Evolutionary conservation across 139 green algal species (phyloP).

Genomic region (Picochlorum sp.): DNA sequence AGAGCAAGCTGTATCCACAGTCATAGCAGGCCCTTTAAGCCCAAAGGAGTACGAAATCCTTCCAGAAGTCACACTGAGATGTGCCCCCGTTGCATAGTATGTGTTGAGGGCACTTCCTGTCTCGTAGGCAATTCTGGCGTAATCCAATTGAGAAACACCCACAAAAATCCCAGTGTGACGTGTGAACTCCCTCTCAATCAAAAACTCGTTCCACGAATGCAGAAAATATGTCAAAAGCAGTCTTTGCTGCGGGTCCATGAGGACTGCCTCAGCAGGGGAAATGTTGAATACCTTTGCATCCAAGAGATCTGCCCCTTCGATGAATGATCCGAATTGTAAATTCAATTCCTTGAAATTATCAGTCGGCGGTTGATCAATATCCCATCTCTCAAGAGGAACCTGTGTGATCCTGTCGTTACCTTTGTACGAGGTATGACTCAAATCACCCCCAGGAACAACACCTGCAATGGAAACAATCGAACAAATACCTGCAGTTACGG

Average conservation of each 20-base stretch:
- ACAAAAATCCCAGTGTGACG: slow-evolving; percentile 56
- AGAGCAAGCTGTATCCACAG: slow-evolving; percentile 77
- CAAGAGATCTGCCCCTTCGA: slow-evolving; percentile 43
- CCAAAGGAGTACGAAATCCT: slow-evolving; percentile 65
- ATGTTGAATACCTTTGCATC: slow-evolving; percentile 34
- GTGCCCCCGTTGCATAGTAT: slow-evolving; percentile 28
- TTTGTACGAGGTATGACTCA: background rate
- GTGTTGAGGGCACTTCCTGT: slow-evolving; percentile 16
- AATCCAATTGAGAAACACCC: slow-evolving; percentile 71
- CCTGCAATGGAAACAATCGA: slow-evolving; percentile 13
- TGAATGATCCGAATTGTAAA: slow-evolving; percentile 49
- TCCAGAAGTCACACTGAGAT: slow-evolving; percentile 36
- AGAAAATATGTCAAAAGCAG: slow-evolving; percentile 45
- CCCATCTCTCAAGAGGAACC: slow-evolving; percentile 47
- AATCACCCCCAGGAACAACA: slow-evolving; percentile 21
- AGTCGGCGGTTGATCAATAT: slow-evolving; percentile 23
- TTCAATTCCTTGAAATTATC: slow-evolving; percentile 19
- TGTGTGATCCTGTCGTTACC: slow-evolving; percentile 25
- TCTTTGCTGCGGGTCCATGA: slow-evolving; percentile 76
- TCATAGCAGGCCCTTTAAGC: slow-evolving; percentile 51
- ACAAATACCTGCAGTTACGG: background rate
- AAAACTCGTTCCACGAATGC: slow-evolving; percentile 10
- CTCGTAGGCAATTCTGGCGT: slow-evolving; percentile 38
- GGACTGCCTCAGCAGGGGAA: slow-evolving; percentile 42
- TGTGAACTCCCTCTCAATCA: background rate